Base-by-base conservation (phyloP, 768 basidiomycete genomes). In the Collybia mongolica region DNA sequence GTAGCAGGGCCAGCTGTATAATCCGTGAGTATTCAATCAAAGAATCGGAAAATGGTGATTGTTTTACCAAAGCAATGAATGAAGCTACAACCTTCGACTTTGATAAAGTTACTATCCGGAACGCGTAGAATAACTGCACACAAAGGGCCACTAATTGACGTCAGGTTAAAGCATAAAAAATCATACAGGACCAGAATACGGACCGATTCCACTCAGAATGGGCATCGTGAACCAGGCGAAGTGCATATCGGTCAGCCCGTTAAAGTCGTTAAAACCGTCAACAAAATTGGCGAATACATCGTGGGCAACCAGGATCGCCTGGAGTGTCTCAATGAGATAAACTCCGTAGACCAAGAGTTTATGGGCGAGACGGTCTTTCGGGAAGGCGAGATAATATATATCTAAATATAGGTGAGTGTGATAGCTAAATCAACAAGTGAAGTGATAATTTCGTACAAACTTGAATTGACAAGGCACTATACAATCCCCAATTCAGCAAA, bases 61-160 rank as follows among this genome's bases (percentile, higher is more conserved):
- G 3, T 4, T 26, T 26, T 46, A 51, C 45, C 49, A 44, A 36
- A 44, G 66, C 63, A 7, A 60, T 58, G 11, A 51, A 41, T 22
- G 65, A 60, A 12, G 61, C 51, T 6, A 64, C 17, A 15, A 61
- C 59, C 6, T 52, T 48, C 2, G 60, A 54, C 23, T 39, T 50
- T 12, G 68, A 56, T 42, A 69, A 55, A 39, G 49, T 54, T 56
- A 58, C 59, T 35, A 68, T 58, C 1, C 68, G 56, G 49, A 63
- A 66, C 3, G 66, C 66, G 39, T 68, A 69, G 54, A 65, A 68
- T 8, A 60, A 20, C 43, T 69, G 66, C 3, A 61, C 66, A 18
- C 66, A 59, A n/a, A 58, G 58, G 5, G 65, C 60, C 8, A 62
- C 68, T 69, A 37, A 22, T 18, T 5, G 19, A 36, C 5, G 12